Conservation (phyloP, 768 basidiomycete genomes). For the Leucosporidium creatinivorum region DNA sequence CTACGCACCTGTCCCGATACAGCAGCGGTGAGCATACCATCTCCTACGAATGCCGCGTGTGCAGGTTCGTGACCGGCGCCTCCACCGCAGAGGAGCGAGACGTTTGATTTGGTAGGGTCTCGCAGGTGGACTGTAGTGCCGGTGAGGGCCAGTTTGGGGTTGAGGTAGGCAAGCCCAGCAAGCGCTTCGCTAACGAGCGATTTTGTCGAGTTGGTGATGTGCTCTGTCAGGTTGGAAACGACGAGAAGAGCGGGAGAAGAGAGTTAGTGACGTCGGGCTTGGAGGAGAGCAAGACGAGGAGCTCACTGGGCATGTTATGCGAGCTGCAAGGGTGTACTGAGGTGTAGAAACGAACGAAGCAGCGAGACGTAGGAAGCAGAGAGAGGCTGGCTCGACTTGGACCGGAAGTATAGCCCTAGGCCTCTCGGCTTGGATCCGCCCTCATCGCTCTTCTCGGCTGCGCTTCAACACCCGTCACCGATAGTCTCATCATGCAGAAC, state of each 20-base stretch:
- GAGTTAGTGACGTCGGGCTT: no score
- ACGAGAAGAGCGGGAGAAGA: no score
- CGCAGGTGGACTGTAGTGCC: conserved; percentile 18
- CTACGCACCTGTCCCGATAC: conserved; percentile 60
- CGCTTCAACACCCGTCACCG: background rate
- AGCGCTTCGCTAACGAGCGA: conserved; percentile 72
- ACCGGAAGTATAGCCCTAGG: no score
- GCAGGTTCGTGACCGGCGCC: conserved; percentile 82
- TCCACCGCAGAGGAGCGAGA: conserved; percentile 73
- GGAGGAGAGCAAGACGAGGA: no score
- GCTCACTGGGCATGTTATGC: no score
- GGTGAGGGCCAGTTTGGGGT: conserved; percentile 46
- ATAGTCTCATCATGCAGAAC: conserved; percentile 20
- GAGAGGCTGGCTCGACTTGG: no score
- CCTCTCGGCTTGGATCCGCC: no score
- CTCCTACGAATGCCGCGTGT: conserved; percentile 80
- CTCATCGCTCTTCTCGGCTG: background rate
- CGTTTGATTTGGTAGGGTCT: conserved; percentile 38
- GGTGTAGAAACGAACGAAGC: no score
- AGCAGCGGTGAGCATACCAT: conserved; percentile 73
- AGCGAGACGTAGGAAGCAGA: no score
- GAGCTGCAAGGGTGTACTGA: no score
- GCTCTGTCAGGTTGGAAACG: conserved; percentile 48
- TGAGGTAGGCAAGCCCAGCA: conserved; percentile 55
- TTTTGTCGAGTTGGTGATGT: conserved; percentile 66